phyloP scores from a whole-genome alignment of 768 basidiomycete genomes.

The Kwoniella newhampshirensis region DNA sequence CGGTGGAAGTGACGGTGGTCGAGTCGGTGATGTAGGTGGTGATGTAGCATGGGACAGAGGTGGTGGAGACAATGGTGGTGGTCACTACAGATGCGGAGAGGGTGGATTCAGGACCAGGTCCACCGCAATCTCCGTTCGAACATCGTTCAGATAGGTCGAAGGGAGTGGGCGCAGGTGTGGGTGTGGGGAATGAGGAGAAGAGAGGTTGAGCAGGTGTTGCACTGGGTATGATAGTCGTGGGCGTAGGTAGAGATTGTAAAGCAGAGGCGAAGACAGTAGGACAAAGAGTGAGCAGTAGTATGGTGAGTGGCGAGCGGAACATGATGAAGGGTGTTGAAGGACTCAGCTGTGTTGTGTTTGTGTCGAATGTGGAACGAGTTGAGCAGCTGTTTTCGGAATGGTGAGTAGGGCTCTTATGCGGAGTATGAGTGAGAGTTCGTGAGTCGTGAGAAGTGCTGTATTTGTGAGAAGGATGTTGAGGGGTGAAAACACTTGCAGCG shows the following conservation, averaged over 20 bases:
- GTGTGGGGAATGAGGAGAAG: not conserved
- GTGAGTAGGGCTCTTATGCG: too few species aligned
- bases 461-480: too few species aligned
- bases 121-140: slow-evolving; percentile 20
- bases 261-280: slow-evolving; percentile 3
- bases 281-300: not conserved
- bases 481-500: too few species aligned
- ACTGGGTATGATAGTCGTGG: slow-evolving; percentile 3
- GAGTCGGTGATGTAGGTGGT: slow-evolving; percentile 37
- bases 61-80: slow-evolving; percentile 35
- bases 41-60: slow-evolving; percentile 40
- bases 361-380: too few species aligned
- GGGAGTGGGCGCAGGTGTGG: slow-evolving; percentile 2
- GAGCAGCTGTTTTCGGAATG: too few species aligned
- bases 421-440: too few species aligned
- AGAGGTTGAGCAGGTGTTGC: not conserved
- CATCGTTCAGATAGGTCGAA: slow-evolving; percentile 21
- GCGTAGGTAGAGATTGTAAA: not conserved
- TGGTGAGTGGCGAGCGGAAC: not conserved
- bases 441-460: too few species aligned
- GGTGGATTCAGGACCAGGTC: slow-evolving; percentile 20
- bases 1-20: slow-evolving; percentile 27
- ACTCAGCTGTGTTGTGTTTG: too few species aligned
- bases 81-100: slow-evolving; percentile 36
- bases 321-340: slow-evolving; percentile 3